Evolutionary conservation across 1,284 basidiomycete species (phyloP).

Genomic region (Albatrellus sp.): DNA sequence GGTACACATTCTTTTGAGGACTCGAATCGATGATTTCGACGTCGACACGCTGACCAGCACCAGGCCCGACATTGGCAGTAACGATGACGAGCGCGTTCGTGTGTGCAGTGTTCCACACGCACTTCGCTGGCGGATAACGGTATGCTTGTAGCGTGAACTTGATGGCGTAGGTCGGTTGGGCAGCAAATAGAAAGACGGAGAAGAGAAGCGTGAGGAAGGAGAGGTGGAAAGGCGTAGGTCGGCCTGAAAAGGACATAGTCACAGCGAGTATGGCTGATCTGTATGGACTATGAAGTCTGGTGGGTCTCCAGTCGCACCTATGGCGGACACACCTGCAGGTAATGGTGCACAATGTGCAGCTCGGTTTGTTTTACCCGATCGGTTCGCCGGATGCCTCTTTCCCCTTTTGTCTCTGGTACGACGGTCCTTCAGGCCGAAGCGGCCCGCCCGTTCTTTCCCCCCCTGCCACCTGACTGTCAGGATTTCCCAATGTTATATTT

Average conservation of each 20-base stretch:
- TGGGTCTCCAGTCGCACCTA: too few relatives aligned
- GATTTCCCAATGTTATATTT: too few relatives aligned
- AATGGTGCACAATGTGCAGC: too few relatives aligned
- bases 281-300: too few relatives aligned
- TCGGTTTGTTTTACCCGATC: too few relatives aligned
- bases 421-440: too few relatives aligned
- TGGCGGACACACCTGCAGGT: too few relatives aligned
- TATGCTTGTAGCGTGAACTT: slow-evolving; percentile 72
- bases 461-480: too few relatives aligned
- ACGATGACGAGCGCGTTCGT: slow-evolving; percentile 82
- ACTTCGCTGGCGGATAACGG: slow-evolving; percentile 64
- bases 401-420: too few relatives aligned
- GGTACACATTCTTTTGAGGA: slow-evolving; percentile 80
- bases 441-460: too few relatives aligned
- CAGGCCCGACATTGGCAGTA: slow-evolving; percentile 79
- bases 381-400: too few relatives aligned
- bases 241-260: neutral
- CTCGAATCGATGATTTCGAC: slow-evolving; percentile 91
- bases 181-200: slow-evolving; percentile 17
- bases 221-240: slow-evolving; percentile 7
- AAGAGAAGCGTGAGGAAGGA: slow-evolving; percentile 25
- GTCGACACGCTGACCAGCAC: slow-evolving; percentile 72
- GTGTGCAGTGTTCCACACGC: slow-evolving; percentile 91
- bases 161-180: slow-evolving; percentile 41
- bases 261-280: too few relatives aligned